Conservation (phyloP, 2,329 filamentous ascomycete species). For the Cordyceps farinosa region DNA sequence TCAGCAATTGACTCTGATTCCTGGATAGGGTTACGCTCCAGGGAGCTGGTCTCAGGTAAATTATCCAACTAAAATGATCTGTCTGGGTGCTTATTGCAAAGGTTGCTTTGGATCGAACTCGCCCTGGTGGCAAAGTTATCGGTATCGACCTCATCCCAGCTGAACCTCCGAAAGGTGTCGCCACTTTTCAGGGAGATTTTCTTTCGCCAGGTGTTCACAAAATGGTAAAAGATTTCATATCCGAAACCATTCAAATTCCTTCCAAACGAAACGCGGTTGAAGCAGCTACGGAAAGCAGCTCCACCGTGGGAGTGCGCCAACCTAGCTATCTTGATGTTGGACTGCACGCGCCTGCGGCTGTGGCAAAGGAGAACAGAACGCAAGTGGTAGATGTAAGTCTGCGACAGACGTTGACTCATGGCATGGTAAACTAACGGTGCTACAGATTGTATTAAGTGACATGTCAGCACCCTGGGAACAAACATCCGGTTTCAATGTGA, state of each 20-base stretch:
- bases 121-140: conserved; percentile 73
- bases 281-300: conserved; percentile 21
- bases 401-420: not conserved
- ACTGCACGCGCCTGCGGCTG: conserved; percentile 38
- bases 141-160: conserved; percentile 94
- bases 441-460: conserved; percentile 84
- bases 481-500: conserved; percentile 73
- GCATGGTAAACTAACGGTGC: conserved; percentile 20
- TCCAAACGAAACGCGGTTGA: conserved; percentile 12
- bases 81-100: conserved; percentile 33
- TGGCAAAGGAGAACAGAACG: conserved; percentile 27
- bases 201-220: conserved; percentile 69
- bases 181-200: conserved; percentile 93
- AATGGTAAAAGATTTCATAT: conserved; percentile 73
- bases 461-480: conserved; percentile 97
- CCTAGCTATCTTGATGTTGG: conserved; percentile 67
- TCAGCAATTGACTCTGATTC: not conserved
- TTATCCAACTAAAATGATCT: not conserved
- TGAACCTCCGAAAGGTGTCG: conserved; percentile 86
- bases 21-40: conserved; percentile 66
- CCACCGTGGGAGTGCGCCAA: conserved; percentile 31
- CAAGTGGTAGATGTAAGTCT: conserved; percentile 61
- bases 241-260: conserved; percentile 38
- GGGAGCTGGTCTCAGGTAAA: conserved; percentile 67
- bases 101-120: conserved; percentile 77